Evolutionary conservation across 495 filamentous ascomycete species (phyloP), one percentile per base, ranked within the genome.

Genomic region (Staphylotrichum tortipilum): DNA sequence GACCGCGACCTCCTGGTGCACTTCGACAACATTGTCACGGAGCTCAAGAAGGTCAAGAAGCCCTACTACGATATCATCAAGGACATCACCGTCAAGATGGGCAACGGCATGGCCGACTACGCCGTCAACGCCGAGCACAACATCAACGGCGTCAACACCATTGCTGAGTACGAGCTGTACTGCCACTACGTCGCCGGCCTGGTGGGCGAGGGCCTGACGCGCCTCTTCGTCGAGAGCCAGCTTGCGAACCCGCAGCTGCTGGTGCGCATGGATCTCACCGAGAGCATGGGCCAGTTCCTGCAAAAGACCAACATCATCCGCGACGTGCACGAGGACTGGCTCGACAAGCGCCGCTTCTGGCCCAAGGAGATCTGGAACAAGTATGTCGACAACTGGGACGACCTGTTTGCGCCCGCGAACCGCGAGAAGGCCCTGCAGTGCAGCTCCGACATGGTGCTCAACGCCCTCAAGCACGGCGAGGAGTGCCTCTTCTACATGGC

Each of bases 281-380:
- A 95, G 68, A 88, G 86, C 35, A 98, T 98, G 92, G 92, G 92
- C 31, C 85, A 94, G 52, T 94, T 97, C 69, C 68, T 98, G 18
- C 92, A 98, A 65, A 95, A 98, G 78, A 94, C 86, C 24, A 98
- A 97, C 74, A 95, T 97, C 67, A 96, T 98, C 61, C 86, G 92
- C 58, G 92, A 97, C 63, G 78, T 96, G 47, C 80, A 82, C 58
- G 92, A 98, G 62, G 92, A 98, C 60, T 80, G 81, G 36, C 78
- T 87, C 42, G 92, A 98, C 64, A 78, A 80, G 55, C 80, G 92
- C 31, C 79, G 86, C 31, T 97, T 95, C 74, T 98, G 86, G 84
- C 92, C 92, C 28, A 85, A 85, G 67, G 86, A 91, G 65, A 85
- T 98, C 62, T 98, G 92, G 92, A 84, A 83, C 59, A 95, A 95